Evolutionary conservation across 1,284 basidiomycete genomes (phyloP), one percentile per base, ranked within the genome.

Genomic region (Leccinum fuscescens): DNA sequence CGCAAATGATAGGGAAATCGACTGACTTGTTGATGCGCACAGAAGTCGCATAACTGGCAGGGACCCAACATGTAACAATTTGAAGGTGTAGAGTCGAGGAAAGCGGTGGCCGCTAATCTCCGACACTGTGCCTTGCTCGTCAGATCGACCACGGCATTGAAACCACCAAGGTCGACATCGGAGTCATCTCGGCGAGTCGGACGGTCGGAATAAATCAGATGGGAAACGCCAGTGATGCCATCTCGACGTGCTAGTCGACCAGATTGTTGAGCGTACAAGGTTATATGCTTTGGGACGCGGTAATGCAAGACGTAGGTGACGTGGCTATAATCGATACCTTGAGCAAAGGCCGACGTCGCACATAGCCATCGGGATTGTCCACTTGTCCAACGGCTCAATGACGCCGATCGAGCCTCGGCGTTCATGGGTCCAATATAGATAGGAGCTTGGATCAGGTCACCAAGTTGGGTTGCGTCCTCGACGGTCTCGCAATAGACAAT

Each of bases 241-340:
- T 35, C 22, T 4, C 9, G 9, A 0, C 46, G 29, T 2, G 60
- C 46, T 0, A 61, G 52, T 9, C 37, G 29, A 2, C 60, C 62
- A 50, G 61, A 63, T 7, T 62, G 61, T 58, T 63, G 61, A 17
- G 54, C 37, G 29, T 56, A 24, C 1, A 63, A 22, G 1, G 54
- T 63, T 7, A 56, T 50, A 14, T 63, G 61, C 20, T 54, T 63
- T 0, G 57, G 57, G 1, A 63, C 29, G 0, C 20, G 37, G 12
- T 44, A 63, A 17, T 63, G 61, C 9, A 63, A 1, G 1, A 63
- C 46, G n/a, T 62, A 63, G 0, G 51, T 56, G 4, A 63, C 57
- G 39, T 63, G 42, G 4, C 61, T 4, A 4, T 63, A 63, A 35
- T 63, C 22, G 7, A 62, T 56, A 2, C 61, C 61, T 29, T 63